phyloP scores from a whole-genome alignment of 1,139 yeast species.

The Pichia sp. region DNA sequence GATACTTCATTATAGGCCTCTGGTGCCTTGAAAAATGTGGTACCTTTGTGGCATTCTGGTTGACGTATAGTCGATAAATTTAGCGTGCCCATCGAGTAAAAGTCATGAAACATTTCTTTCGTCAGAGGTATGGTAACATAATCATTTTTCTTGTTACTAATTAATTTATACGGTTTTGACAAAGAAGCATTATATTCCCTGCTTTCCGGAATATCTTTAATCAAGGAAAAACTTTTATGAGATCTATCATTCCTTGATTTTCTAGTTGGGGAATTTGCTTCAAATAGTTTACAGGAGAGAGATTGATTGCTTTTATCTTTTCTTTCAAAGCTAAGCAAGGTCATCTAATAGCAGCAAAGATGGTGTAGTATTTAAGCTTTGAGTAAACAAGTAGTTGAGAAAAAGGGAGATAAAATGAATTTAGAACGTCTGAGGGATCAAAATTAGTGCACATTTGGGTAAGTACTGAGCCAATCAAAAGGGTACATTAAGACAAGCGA shows the following conservation, averaged over 20 bases:
- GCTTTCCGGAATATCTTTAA: background rate
- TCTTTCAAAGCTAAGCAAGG: conserved; percentile 2
- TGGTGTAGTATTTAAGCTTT: background rate
- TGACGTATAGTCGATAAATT: conserved; percentile 49
- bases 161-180: background rate
- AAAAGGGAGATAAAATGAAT: too few species aligned
- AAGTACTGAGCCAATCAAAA: too few species aligned
- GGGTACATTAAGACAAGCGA: too few species aligned
- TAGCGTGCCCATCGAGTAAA: conserved; percentile 52
- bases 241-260: background rate
- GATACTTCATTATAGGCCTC: conserved; percentile 40
- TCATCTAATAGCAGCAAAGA: background rate
- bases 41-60: conserved; percentile 45
- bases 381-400: background rate
- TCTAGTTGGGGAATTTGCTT: conserved; percentile 2
- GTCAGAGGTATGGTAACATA: conserved; percentile 31
- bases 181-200: too few species aligned
- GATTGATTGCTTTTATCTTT: background rate
- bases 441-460: too few species aligned
- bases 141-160: background rate
- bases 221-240: background rate
- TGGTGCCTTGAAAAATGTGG: conserved; percentile 55
- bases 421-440: too few species aligned
- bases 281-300: background rate
- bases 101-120: conserved; percentile 54